Conservation (phyloP, 176 grass and related monocot genomes). For the Sorghum bicolor region DNA sequence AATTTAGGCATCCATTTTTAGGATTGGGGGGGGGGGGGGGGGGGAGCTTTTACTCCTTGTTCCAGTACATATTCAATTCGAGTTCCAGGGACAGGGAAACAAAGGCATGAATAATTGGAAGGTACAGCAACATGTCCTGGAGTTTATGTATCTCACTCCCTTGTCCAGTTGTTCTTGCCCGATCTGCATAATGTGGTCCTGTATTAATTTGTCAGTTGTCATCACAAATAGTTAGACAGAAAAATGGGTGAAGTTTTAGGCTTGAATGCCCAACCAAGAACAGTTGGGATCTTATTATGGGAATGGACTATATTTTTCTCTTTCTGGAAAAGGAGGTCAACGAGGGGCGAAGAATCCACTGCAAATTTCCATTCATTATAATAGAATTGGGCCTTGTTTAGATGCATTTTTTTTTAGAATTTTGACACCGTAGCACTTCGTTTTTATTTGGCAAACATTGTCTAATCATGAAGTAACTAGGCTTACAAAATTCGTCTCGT, state of each 20-base stretch:
- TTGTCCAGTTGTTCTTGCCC: constrained; percentile 20
- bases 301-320: background rate
- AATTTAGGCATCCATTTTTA: background rate
- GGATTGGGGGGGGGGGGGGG: too few species aligned
- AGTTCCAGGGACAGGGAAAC: background rate
- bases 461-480: too few species aligned
- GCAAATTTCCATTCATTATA: background rate
- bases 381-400: background rate
- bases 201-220: background rate
- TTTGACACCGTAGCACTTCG: too few species aligned
- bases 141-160: constrained; percentile 2
- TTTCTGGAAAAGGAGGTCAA: background rate
- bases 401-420: too few species aligned
- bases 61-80: background rate
- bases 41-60: background rate
- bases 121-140: constrained; percentile 14
- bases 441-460: too few species aligned
- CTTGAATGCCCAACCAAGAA: constrained; percentile 1
- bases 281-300: background rate
- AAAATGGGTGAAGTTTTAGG: background rate
- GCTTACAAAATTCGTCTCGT: too few species aligned
- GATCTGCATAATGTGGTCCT: constrained; percentile 37
- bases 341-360: background rate
- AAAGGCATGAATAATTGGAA: constrained; percentile 29
- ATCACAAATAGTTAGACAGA: constrained; percentile 15